These are phyloP conservation scores for Colletotrichum sp. DNA, from an alignment of 2,329 filamentous ascomycete species.

Conservation along the genomic window DNA sequence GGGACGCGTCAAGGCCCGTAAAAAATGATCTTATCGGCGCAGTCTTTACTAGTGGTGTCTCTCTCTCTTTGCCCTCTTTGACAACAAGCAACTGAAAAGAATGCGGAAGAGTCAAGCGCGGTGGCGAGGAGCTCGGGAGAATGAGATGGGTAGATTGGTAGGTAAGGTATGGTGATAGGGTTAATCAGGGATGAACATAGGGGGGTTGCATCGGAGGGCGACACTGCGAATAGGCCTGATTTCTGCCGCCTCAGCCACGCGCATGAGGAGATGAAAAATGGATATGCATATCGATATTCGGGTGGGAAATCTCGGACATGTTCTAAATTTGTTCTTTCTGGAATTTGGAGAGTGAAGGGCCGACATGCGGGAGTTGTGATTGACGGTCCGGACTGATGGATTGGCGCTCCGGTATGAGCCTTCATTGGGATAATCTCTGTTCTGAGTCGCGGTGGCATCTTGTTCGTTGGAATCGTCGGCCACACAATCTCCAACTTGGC, in stretches of 20 bases:
- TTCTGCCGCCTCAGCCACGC: slow-evolving; percentile 4
- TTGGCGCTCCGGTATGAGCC: background rate
- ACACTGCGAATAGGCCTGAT: background rate
- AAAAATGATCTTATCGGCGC: background rate
- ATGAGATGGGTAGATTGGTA: background rate
- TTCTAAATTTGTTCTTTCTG: slow-evolving; percentile 14
- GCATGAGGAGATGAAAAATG: slow-evolving; percentile 15
- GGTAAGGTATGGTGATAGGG: background rate
- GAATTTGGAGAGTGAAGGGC: background rate
- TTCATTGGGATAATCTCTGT: slow-evolving; percentile 5
- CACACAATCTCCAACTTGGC: background rate
- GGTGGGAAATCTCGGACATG: slow-evolving; percentile 4
- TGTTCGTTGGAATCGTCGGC: background rate
- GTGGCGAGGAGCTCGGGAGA: background rate
- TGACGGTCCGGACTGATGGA: background rate
- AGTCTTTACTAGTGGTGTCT: background rate
- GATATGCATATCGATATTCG: slow-evolving; percentile 9
- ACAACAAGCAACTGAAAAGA: background rate
- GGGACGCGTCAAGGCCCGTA: slow-evolving; percentile 2
- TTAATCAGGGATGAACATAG: slow-evolving; percentile 1
- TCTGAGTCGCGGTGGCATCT: background rate
- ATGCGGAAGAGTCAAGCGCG: background rate
- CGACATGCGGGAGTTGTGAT: background rate
- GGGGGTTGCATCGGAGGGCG: slow-evolving; percentile 5
- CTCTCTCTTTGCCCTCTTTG: background rate